Conservation (phyloP, 139 green algal species). For the Trebouxia sp. region DNA sequence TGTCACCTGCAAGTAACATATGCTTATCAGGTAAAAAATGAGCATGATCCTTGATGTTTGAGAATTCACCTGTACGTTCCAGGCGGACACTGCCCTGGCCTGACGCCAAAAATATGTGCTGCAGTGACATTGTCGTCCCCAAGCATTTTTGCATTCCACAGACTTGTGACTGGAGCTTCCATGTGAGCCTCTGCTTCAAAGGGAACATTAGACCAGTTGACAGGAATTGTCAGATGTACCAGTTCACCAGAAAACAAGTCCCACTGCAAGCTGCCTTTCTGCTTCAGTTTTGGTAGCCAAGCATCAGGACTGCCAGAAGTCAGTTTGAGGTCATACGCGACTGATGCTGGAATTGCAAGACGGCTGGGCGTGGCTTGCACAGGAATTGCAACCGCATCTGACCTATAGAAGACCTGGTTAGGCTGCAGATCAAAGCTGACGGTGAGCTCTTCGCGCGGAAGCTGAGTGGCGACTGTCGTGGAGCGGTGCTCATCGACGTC, state of each 20-base stretch:
- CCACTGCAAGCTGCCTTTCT: slow-evolving; percentile 38
- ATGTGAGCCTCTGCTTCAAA: slow-evolving; percentile 43
- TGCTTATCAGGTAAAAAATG: not conserved
- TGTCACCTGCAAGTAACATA: not conserved
- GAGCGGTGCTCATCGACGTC: slow-evolving; percentile 7
- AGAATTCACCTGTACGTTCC: slow-evolving; percentile 32
- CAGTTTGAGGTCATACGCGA: not conserved
- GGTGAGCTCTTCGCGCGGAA: not conserved
- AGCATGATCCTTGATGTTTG: not conserved
- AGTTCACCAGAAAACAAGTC: not conserved
- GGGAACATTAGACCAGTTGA: slow-evolving; percentile 48
- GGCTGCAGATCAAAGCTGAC: not conserved
- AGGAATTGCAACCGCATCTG: not conserved
- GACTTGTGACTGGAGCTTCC: slow-evolving; percentile 13
- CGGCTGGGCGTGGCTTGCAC: not conserved
- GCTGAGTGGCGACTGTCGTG: not conserved
- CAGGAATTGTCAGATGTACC: slow-evolving; percentile 33
- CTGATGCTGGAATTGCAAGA: not conserved
- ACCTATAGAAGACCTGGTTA: slow-evolving; percentile 34
- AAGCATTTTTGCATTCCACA: slow-evolving; percentile 29
- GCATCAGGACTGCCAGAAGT: not conserved
- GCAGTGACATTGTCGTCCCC: not conserved
- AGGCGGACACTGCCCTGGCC: slow-evolving; percentile 49
- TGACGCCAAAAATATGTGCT: slow-evolving; percentile 52
- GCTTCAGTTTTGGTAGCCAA: not conserved